Evolutionary conservation across 345 rosid genomes (phyloP).

Genomic region (Kernera saxatilis): DNA sequence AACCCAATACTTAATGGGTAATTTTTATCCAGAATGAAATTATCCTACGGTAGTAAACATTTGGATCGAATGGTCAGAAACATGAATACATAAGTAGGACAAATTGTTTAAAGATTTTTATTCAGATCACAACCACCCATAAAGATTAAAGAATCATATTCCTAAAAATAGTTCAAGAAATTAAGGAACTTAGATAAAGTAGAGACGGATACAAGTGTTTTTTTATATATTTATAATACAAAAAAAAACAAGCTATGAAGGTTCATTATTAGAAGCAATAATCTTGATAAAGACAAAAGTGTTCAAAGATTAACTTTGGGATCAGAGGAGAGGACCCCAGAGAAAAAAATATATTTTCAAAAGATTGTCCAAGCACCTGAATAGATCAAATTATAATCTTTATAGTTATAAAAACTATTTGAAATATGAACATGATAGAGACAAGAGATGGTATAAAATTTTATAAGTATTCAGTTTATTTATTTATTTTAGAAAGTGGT

Average conservation of each 20-base stretch:
- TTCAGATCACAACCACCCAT: neutral
- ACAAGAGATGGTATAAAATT: neutral
- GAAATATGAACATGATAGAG: slow-evolving; percentile 25
- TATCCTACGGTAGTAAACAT: neutral
- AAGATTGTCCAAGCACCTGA: slow-evolving; percentile 27
- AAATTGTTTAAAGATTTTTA: neutral
- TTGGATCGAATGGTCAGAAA: neutral
- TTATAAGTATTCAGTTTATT: neutral
- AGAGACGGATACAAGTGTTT: neutral
- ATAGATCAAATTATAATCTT: slow-evolving; percentile 4
- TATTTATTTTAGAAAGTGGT: neutral
- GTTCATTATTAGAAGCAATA: slow-evolving; percentile 23
- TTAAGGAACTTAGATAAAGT: slow-evolving; percentile 25
- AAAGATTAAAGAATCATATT: neutral
- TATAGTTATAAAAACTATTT: neutral
- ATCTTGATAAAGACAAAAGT: slow-evolving; percentile 31
- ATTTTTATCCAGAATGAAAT: neutral
- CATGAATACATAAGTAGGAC: neutral
- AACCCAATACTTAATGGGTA: neutral
- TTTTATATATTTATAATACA: neutral
- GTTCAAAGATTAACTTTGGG: slow-evolving; percentile 28
- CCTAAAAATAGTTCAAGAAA: slow-evolving; percentile 14
- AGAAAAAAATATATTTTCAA: neutral
- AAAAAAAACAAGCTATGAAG: neutral
- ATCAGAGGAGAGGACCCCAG: slow-evolving; percentile 27